Base-by-base conservation (phyloP, 78 protist genomes). In the Bodo saltans region DNA sequence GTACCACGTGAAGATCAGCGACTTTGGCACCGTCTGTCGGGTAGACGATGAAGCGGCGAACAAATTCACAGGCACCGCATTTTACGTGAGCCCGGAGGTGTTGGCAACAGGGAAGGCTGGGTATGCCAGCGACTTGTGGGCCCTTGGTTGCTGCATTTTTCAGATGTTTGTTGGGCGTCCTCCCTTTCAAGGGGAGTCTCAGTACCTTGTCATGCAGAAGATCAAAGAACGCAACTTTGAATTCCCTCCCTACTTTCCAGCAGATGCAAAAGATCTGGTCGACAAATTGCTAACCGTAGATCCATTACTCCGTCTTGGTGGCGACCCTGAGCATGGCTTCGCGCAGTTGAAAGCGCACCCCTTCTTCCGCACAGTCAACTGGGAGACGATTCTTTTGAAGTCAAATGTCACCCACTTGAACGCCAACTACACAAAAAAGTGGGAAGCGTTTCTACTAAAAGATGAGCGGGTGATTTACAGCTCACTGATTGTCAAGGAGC, bases 1-100 rank as follows among this genome's bases (percentile, higher is more conserved):
- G 34, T 97, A 97, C 80, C 89, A 86, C 69, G 89, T 94, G 30
- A 96, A 96, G 75, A 92, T 97, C 11, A 95, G 95, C 33, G 99
- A 97, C 89, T 98, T 95, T 47, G 97, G 97, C 33, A 42, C 78
- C 52, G 86, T 78, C 39, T 76, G 81, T 23, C 42, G 42, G 34
- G 34, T 33, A 12, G 53, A 27, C 81, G 81, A 76, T 1, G 81
- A 4, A 4, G 52, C 8, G 32, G 12, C 67, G n/a, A 39, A 4
- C 17, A 4, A 4, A 25, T 76, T 76, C 81, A 76, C 81, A 25
- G 81, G 81, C 67, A 76, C 81, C 27, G 53, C 81, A 27, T 67
- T 30, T 3, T 76, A 76, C 81, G 34, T 76, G 53, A 3, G 69
- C 40, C 81, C 81, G 28, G 81, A 76, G 69, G 12, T 76, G 52